A percentile compares a stretch with the other conserved stretches of the same genome.
Conservation (phyloP, 140 eudicot genomes). For the Cichorium intybus region DNA sequence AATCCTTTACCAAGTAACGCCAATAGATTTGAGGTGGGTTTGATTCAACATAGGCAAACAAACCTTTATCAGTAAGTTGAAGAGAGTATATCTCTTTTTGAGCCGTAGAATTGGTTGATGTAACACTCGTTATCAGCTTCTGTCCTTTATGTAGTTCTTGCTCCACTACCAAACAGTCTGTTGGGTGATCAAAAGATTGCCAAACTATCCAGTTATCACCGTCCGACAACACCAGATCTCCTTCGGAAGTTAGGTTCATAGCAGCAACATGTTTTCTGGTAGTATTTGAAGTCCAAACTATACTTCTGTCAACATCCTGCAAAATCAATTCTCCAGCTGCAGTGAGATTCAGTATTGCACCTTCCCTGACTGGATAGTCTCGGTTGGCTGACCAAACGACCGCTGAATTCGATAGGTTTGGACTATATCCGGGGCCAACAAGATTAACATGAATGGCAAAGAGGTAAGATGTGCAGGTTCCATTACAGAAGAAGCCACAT, state of each 20-base stretch:
- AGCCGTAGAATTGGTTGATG: constrained; percentile 1
- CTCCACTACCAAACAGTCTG: constrained; percentile 22
- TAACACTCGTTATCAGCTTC: constrained; percentile 21
- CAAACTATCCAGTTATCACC: constrained; percentile 3
- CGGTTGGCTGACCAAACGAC: constrained; percentile 39
- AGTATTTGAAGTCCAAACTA: constrained; percentile 33
- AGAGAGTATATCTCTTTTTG: constrained; percentile 14
- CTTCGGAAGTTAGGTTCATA: constrained; percentile 25
- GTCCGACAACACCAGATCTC: constrained; percentile 37
- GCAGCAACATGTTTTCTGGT: constrained; percentile 22
- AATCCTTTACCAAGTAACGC: not conserved
- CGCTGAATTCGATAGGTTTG: too few relatives aligned
- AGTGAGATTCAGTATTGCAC: constrained; percentile 18
- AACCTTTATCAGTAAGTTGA: constrained; percentile 1
- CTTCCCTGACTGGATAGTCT: constrained; percentile 12
- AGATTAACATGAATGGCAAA: constrained; percentile 16
- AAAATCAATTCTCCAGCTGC: constrained; percentile 21
- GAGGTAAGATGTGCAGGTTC: constrained; percentile 9
- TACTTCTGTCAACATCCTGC: constrained; percentile 22
- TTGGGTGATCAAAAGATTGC: constrained; percentile 41
- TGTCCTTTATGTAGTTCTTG: constrained; percentile 25
- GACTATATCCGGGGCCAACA: too few relatives aligned
- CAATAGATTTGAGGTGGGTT: constrained; percentile 24
- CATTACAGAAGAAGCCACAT: constrained; percentile 29
- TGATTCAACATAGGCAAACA: constrained; percentile 19